A percentile compares a stretch with the other conserved stretches of the same genome.
Conservation (phyloP, 768 basidiomycete genomes). For the Trametopsis cervina region DNA sequence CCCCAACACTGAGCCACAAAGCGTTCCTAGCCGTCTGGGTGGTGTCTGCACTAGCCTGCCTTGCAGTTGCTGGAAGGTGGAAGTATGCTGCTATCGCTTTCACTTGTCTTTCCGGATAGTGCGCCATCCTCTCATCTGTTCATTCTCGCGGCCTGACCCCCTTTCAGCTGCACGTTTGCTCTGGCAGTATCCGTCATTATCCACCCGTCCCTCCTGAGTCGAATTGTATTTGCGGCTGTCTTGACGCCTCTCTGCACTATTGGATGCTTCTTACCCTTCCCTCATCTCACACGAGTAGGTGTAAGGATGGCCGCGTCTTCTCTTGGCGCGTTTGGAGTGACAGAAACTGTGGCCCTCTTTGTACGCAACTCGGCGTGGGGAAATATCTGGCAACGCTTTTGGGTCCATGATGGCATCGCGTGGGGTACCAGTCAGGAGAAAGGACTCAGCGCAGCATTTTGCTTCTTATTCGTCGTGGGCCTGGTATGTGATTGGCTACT, state of each 20-base stretch:
- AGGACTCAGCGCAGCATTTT: constrained; percentile 51
- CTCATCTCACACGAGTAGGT: constrained; percentile 36
- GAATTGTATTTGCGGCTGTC: constrained; percentile 36
- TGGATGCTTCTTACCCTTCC: constrained; percentile 39
- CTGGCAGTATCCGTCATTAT: constrained; percentile 48
- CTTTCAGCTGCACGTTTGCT: constrained; percentile 34
- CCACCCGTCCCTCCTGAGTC: constrained; percentile 45
- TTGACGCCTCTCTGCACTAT: constrained; percentile 32
- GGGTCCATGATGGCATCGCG: constrained; percentile 35
- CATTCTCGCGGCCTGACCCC: neutral
- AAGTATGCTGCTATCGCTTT: constrained; percentile 42
- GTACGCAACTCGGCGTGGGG: constrained; percentile 46
- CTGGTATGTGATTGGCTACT: constrained; percentile 49
- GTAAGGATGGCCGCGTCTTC: constrained; percentile 47
- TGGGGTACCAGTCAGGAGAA: constrained; percentile 56
- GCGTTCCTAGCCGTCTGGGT: constrained; percentile 59
- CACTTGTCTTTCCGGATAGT: constrained; percentile 51
- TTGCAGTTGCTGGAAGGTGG: constrained; percentile 49
- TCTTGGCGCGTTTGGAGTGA: constrained; percentile 50
- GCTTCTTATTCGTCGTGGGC: constrained; percentile 43
- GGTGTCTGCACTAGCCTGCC: constrained; percentile 40
- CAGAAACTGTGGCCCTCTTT: constrained; percentile 48
- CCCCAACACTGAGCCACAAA: constrained; percentile 36
- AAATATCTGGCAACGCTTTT: constrained; percentile 57
- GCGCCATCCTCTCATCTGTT: constrained; percentile 5